Conservation (phyloP, 1,284 basidiomycete species). For the Malassezia caprae region DNA sequence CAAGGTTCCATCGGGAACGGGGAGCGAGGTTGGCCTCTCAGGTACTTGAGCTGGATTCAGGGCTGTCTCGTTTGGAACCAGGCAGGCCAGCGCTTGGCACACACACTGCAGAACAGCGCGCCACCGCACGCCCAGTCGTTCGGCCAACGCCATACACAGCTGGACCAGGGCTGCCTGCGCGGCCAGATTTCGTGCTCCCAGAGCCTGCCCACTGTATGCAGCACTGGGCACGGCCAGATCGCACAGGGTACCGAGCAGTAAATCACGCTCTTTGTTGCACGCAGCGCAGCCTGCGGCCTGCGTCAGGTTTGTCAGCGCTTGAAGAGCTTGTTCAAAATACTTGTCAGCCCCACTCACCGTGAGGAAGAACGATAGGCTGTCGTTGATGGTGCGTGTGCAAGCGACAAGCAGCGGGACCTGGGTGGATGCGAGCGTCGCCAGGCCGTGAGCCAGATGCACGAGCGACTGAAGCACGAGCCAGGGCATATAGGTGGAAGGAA, state of each 20-base stretch:
- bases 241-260: constrained; percentile 63
- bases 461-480: constrained; percentile 81
- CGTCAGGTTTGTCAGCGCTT: constrained; percentile 71
- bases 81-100: constrained; percentile 23
- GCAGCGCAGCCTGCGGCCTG: constrained; percentile 80
- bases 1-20: not conserved
- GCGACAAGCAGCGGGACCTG: constrained; percentile 62
- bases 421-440: constrained; percentile 51
- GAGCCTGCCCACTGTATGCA: constrained; percentile 45
- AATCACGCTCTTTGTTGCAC: constrained; percentile 76
- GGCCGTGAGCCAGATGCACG: constrained; percentile 74
- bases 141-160: constrained; percentile 70
- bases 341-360: constrained; percentile 78
- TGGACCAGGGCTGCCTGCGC: constrained; percentile 74
- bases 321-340: constrained; percentile 71
- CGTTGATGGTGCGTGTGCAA: constrained; percentile 80
- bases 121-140: constrained; percentile 77
- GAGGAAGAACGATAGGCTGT: constrained; percentile 76
- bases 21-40: not conserved
- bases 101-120: constrained; percentile 67
- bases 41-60: not conserved
- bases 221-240: constrained; percentile 9
- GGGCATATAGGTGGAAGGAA: constrained; percentile 64
- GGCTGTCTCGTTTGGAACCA: constrained; percentile 2
- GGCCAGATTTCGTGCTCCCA: constrained; percentile 79